phyloP scores from a whole-genome alignment of 495 filamentous ascomycete species.

The Friedmanniomyces endolithicus region DNA sequence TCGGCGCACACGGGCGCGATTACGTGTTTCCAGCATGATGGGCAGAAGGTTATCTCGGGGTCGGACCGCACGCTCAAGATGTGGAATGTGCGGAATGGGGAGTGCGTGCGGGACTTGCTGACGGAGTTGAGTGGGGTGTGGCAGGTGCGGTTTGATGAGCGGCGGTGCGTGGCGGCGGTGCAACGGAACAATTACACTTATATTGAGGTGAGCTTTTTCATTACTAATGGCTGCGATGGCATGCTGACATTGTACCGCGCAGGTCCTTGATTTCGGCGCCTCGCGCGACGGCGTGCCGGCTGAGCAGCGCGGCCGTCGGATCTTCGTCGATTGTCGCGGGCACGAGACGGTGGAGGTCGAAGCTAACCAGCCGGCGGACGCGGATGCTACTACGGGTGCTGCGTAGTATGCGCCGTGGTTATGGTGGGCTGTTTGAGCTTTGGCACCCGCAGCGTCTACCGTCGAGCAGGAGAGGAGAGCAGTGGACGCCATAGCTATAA shows the following conservation, averaged over 20 bases:
- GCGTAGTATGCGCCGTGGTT: not conserved
- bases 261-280: constrained; percentile 56
- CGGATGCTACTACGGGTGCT: not conserved
- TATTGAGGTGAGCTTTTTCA: constrained; percentile 62
- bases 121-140: constrained; percentile 94
- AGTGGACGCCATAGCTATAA: too few species aligned
- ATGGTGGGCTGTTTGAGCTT: not conserved
- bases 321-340: constrained; percentile 51
- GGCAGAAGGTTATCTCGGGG: constrained; percentile 89
- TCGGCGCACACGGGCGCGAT: constrained; percentile 94
- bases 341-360: constrained; percentile 28
- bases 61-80: constrained; percentile 94
- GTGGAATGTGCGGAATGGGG: constrained; percentile 90
- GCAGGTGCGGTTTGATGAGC: constrained; percentile 97
- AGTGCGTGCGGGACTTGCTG: constrained; percentile 85
- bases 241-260: constrained; percentile 2
- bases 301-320: constrained; percentile 64
- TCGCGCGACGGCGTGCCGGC: constrained; percentile 42
- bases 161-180: constrained; percentile 90
- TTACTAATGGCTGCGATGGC: not conserved
- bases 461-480: too few species aligned
- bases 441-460: too few species aligned
- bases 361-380: not conserved
- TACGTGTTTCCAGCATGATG: constrained; percentile 98
- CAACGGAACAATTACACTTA: constrained; percentile 86